Evolutionary conservation across 1,284 basidiomycete genomes (phyloP), one percentile per base, ranked within the genome.

Genomic region (Tilletia caries): DNA sequence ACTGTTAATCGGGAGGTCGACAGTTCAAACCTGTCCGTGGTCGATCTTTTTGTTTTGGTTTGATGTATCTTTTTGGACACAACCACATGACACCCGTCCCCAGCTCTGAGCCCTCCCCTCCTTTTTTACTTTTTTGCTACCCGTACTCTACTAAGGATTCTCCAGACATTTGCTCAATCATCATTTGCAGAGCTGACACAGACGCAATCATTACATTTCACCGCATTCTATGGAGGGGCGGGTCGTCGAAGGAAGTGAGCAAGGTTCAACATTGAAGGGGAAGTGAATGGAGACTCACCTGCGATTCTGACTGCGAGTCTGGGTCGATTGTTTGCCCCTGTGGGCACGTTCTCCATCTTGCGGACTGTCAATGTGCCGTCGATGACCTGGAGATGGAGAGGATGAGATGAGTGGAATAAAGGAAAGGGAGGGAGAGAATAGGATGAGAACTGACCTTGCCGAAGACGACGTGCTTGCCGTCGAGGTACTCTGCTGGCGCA

Each of bases 381-480:
- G 20, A 81, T 68, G 29, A 62, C 58, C 58, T 62, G 32, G 15
- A 37, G 25, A 23, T 6, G 25, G 18, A 44, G 27, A 25, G 12
- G 37, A 32, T 13, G 2, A 64, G 41, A 64, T 29, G 2, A 29
- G 1, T 1, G 8, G 41, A 20, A 20, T 64, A 1, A 3, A 64
- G 60, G 60, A 64, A 64, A n/a, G 15, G 18, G 1, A 20, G 23
- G n/a, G 1, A 44, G 25, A 6, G 20, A 13, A 25, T 71, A 6
- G 18, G 32, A 2, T n/a, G n/a, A 34, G 32, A 8, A 62, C 58
- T 20, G 66, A 96, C 92, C 74, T 89, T 90, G 13, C 94, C 94
- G 79, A 97, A 97, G 0, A 96, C 93, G 72, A 92, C 90, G 83
- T 97, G 94, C 82, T 96, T 97, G 67, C 91, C 91, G 81, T 97